A percentile compares a stretch with the other conserved stretches of the same genome.
phyloP scores from a whole-genome alignment of 2,329 filamentous ascomycete species.

The Fusarium humuli region DNA sequence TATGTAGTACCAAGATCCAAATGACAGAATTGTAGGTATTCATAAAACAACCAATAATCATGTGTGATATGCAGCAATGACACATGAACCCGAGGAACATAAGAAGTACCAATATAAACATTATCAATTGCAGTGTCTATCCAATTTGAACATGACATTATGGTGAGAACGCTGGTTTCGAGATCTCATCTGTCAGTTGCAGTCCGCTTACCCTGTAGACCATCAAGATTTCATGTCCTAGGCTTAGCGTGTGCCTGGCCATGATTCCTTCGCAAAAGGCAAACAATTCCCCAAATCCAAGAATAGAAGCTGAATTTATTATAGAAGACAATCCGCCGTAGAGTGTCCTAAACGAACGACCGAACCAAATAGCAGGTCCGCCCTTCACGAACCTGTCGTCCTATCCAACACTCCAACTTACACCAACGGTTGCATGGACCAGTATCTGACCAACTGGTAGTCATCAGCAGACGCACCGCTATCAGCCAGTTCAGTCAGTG shows the following conservation, averaged over 20 bases:
- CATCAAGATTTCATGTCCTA: background rate
- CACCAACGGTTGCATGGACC: background rate
- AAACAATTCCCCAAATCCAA: too few relatives aligned
- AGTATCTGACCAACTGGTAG: conserved; percentile 13
- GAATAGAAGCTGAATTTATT: too few relatives aligned
- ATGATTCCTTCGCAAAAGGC: too few relatives aligned
- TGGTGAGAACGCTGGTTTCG: background rate
- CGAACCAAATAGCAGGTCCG: background rate
- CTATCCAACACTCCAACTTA: background rate
- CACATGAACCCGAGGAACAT: background rate
- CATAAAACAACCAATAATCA: background rate
- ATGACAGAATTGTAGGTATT: background rate
- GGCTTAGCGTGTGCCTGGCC: too few relatives aligned
- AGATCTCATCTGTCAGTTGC: background rate
- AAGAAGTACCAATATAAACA: background rate
- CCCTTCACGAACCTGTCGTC: background rate
- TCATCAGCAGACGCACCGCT: conserved; percentile 23
- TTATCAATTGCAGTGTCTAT: background rate
- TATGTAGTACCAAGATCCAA: background rate
- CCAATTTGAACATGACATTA: background rate
- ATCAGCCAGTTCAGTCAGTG: conserved; percentile 21
- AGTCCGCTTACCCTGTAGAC: background rate
- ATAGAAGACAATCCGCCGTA: background rate
- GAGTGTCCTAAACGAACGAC: background rate
- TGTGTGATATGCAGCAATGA: background rate